phyloP scores from a whole-genome alignment of 345 rosid genomes.

The Xanthoceras sorbifolium region DNA sequence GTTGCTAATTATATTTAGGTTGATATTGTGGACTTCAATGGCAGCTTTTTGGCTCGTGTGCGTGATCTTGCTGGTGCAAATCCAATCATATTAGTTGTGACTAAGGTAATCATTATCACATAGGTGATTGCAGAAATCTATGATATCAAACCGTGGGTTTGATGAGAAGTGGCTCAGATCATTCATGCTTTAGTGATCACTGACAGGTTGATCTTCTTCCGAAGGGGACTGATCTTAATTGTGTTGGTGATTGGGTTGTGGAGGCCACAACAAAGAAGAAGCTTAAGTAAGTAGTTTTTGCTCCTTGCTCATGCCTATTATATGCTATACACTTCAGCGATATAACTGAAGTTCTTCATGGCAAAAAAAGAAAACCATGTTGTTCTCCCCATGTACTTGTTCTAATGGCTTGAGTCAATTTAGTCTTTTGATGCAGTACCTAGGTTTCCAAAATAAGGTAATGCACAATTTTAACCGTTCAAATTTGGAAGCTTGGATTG shows the following conservation, averaged over 20 bases:
- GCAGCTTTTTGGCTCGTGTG: constrained; percentile 86
- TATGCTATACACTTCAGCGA: neutral
- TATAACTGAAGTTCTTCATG: constrained; percentile 27
- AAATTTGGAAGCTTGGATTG: constrained; percentile 13
- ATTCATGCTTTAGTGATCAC: constrained; percentile 15
- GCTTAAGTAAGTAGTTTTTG: constrained; percentile 68
- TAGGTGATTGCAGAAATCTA: constrained; percentile 7
- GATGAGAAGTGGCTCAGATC: constrained; percentile 8
- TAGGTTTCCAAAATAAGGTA: constrained; percentile 2
- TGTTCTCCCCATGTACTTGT: constrained; percentile 41
- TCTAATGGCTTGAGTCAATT: neutral
- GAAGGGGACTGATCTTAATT: constrained; percentile 85
- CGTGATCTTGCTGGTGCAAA: constrained; percentile 94
- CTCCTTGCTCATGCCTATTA: neutral
- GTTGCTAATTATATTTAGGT: constrained; percentile 51
- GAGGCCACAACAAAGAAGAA: constrained; percentile 80
- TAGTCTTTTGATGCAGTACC: neutral
- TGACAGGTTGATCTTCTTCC: constrained; percentile 90
- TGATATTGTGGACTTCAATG: constrained; percentile 94
- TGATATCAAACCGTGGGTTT: neutral
- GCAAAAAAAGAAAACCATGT: constrained; percentile 41
- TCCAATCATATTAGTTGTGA: constrained; percentile 85
- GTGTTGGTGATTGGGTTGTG: constrained; percentile 97
- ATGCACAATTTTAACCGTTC: neutral
- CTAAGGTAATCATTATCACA: constrained; percentile 54